Base-by-base conservation (phyloP, 139 green algal genomes). In the Monoraphidium neglectum region DNA sequence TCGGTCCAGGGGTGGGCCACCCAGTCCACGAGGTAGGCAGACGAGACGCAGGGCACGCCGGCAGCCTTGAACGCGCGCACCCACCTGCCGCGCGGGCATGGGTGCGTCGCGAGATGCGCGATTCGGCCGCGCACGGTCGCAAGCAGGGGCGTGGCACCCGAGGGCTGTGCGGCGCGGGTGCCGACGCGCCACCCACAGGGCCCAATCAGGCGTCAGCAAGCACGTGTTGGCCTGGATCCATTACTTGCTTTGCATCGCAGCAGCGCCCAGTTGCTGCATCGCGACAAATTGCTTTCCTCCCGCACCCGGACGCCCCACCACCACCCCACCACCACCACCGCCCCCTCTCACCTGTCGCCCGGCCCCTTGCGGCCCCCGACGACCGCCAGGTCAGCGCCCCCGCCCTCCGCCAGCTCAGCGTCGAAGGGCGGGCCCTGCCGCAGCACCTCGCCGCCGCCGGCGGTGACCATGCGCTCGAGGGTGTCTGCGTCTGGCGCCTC, bases 11-110 rank as follows among this genome's bases (percentile, higher is more conserved):
- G 72, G 46, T 78, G 72, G 61, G 72, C 61, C 62, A 78, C 72
- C 62, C 61, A 78, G 8, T 78, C 72, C 72, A 78, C 72, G 46
- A 78, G 24, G 26, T 72, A 78, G 2, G 4, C 2, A 1, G 62
- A 24, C 2, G 51, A 32, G 43, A 72, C 62, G 28, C 53, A 32
- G 1, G 72, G 24, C 38, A 67, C 47, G 24, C 63, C 72, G 0
- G 46, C 62, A 2, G 24, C 72, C 33, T 13, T 43, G 12, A 37
- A 66, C 38, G 24, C 54, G 26, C 24, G 54, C 54, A 30, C 54
- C 54, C 24, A 78, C 59, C 67, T 70, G 46, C 54, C 61, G 32
- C 51, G 40, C 5, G 56, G 46, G n/a, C n/a, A n/a, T n/a, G n/a
- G n/a, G n/a, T n/a, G n/a, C n/a, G n/a, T n/a, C n/a, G n/a, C n/a